Percentiles rank a stretch among this genome's conserved stretches.
These are phyloP conservation scores for Aspergillus fischeri DNA, from an alignment of 2,329 filamentous ascomycete genomes.

Conservation along the genomic window DNA sequence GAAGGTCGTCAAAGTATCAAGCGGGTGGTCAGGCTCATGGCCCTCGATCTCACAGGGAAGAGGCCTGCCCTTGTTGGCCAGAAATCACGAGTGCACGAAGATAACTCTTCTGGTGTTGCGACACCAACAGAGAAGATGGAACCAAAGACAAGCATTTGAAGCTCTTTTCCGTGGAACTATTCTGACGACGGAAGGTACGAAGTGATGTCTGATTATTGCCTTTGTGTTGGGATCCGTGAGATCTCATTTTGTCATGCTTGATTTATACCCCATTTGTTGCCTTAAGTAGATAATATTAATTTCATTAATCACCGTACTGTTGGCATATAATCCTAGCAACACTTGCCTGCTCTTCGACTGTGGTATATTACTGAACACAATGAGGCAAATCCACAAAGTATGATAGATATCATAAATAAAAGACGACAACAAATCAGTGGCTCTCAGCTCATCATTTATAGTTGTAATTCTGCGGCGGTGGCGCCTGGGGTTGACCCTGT, in stretches of 20 bases:
- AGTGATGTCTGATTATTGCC: slow-evolving; percentile 4
- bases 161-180: background rate
- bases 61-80: slow-evolving; percentile 29
- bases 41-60: slow-evolving; percentile 52
- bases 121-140: slow-evolving; percentile 47
- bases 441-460: slow-evolving; percentile 18
- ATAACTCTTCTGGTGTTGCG: slow-evolving; percentile 42
- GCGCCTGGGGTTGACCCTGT: slow-evolving; percentile 13
- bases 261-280: slow-evolving; percentile 4
- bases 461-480: slow-evolving; percentile 13
- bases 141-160: slow-evolving; percentile 1
- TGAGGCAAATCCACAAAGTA: background rate
- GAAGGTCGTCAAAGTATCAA: slow-evolving; percentile 68
- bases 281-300: background rate
- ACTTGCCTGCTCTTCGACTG: background rate
- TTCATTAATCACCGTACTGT: background rate
- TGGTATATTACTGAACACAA: background rate
- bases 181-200: background rate
- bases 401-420: background rate
- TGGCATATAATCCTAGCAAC: background rate
- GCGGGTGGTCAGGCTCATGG: slow-evolving; percentile 59
- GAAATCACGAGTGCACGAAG: slow-evolving; percentile 37
- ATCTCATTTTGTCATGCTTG: background rate
- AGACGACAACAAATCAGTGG: background rate
- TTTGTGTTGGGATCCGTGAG: background rate